Conservation (phyloP, 345 rosid species). For the Erodium maritimum region DNA sequence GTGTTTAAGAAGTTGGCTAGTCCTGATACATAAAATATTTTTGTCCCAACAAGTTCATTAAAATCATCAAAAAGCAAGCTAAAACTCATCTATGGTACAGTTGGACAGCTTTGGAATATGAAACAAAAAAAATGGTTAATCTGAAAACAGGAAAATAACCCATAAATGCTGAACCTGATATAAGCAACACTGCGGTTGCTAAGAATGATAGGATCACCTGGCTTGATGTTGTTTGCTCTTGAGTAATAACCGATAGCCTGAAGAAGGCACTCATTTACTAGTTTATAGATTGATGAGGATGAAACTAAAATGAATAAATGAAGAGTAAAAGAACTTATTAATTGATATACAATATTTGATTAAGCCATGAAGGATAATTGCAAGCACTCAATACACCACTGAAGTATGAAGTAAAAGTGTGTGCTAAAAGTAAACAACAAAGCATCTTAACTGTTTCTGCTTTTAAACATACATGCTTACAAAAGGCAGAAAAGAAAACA, state of each 20-base stretch:
- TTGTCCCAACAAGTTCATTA: constrained; percentile 11
- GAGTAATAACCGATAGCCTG: constrained; percentile 73
- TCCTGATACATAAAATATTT: constrained; percentile 33
- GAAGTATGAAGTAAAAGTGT: no score
- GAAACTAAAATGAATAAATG: background rate
- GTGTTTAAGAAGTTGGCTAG: constrained; percentile 61
- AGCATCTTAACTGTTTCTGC: no score
- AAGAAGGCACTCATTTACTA: constrained; percentile 3
- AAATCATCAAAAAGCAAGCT: background rate
- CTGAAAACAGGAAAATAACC: background rate
- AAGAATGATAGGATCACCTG: constrained; percentile 62
- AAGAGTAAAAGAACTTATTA: background rate
- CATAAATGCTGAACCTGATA: constrained; percentile 41
- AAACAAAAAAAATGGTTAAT: background rate
- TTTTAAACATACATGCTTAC: no score
- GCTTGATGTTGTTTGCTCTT: constrained; percentile 63
- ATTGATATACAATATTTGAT: background rate
- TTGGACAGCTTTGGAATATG: constrained; percentile 2
- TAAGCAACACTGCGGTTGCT: constrained; percentile 74
- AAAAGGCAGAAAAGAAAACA: no score
- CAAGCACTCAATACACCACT: background rate
- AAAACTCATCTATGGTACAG: background rate
- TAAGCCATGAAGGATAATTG: background rate
- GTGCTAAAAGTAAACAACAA: no score
- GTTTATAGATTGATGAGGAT: background rate